A percentile compares a stretch with the other conserved stretches of the same genome.
Evolutionary conservation across 208 protist genomes (phyloP).

Genomic region (Wallacemonas rigidus): DNA sequence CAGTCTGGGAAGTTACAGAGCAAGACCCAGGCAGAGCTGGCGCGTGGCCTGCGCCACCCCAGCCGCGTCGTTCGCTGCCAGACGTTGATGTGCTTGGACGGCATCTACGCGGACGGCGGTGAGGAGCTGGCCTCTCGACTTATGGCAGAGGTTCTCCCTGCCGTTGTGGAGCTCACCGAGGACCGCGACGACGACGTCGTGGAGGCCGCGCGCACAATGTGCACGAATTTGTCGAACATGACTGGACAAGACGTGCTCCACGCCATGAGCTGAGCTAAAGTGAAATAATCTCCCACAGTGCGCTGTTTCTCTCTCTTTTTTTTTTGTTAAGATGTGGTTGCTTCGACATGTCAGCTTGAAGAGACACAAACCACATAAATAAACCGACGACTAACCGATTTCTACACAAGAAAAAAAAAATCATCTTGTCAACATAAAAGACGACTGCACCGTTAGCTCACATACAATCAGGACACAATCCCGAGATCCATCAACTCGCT

Average conservation of each 20-base stretch:
- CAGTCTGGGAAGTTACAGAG: conserved; percentile 78
- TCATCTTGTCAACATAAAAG: no score
- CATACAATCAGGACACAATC: no score
- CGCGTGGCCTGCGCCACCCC: conserved; percentile 75
- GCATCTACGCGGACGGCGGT: conserved; percentile 89
- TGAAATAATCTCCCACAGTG: no score
- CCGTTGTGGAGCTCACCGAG: conserved; percentile 90
- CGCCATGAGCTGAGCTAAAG: conserved; percentile 59
- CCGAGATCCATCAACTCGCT: no score
- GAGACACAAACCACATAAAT: no score
- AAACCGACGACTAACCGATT: no score
- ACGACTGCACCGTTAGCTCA: no score
- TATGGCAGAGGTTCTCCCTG: conserved; percentile 89
- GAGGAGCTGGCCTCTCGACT: conserved; percentile 86
- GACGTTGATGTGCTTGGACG: conserved; percentile 70
- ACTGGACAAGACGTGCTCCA: conserved; percentile 90
- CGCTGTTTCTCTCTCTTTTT: no score
- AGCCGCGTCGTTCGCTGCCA: conserved; percentile 67
- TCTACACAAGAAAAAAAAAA: no score
- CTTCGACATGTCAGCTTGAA: no score
- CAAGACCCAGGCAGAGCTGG: conserved; percentile 82
- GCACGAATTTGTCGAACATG: conserved; percentile 84
- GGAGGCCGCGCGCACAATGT: conserved; percentile 78
- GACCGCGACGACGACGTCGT: conserved; percentile 81
- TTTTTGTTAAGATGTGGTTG: no score